Evolutionary conservation across 768 basidiomycete genomes (phyloP).

Genomic region (Brasilioporus rufonigricans): DNA sequence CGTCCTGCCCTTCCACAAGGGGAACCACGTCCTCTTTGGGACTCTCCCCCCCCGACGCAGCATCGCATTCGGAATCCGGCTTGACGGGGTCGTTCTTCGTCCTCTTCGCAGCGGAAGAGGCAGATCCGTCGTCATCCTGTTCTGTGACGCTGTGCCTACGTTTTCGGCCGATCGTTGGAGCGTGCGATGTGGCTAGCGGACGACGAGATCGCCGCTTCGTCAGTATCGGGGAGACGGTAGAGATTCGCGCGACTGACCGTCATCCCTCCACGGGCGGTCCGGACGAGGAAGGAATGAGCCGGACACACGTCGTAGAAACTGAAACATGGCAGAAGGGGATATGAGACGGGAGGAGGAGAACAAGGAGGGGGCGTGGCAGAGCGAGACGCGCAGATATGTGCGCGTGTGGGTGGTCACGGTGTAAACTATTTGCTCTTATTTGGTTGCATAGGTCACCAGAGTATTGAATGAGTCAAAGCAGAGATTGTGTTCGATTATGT

Average conservation of each 20-base stretch:
- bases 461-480: neutral
- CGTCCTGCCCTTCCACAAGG: constrained; percentile 40
- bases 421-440: constrained; percentile 27
- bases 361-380: constrained; percentile 1
- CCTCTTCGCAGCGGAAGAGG: constrained; percentile 33
- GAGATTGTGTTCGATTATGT: constrained; percentile 22
- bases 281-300: constrained; percentile 65
- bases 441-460: constrained; percentile 4
- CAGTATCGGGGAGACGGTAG: constrained; percentile 5
- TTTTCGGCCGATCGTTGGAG: constrained; percentile 66
- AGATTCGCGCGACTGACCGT: constrained; percentile 48
- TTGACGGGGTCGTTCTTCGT: constrained; percentile 25
- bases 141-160: constrained; percentile 54
- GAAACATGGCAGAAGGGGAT: constrained; percentile 46
- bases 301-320: constrained; percentile 68
- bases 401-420: neutral
- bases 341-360: neutral
- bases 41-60: constrained; percentile 18
- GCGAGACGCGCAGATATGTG: constrained; percentile 7
- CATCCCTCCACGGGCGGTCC: constrained; percentile 76
- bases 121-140: constrained; percentile 36
- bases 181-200: constrained; percentile 65
- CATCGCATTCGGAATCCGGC: constrained; percentile 27
- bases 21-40: constrained; percentile 7
- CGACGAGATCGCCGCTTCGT: constrained; percentile 7